A percentile compares a stretch with the other conserved stretches of the same genome.
phyloP scores from a whole-genome alignment of 352 stramenopile genomes.

The Globisporangium takayamanum region DNA sequence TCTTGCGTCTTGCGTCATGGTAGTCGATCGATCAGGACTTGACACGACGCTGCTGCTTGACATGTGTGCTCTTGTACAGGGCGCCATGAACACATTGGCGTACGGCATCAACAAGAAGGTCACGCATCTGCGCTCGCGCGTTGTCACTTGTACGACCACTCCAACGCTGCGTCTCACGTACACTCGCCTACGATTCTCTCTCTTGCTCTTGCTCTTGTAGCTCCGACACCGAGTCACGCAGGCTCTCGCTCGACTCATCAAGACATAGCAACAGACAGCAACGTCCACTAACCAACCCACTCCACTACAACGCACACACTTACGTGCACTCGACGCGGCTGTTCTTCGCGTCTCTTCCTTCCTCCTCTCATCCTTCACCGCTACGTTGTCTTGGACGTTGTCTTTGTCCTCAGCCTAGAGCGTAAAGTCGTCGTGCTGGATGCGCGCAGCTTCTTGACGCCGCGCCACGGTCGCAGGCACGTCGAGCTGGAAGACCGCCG shows the following conservation, averaged over 20 bases:
- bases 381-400: too few relatives aligned
- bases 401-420: constrained; percentile 4
- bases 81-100: constrained; percentile 44
- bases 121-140: neutral
- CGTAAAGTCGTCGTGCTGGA: constrained; percentile 21
- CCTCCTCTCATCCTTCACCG: neutral
- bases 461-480: constrained; percentile 34
- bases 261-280: neutral
- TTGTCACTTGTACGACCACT: neutral
- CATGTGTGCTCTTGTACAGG: constrained; percentile 18
- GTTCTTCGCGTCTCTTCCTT: neutral
- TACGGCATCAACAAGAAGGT: constrained; percentile 71
- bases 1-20: too few relatives aligned
- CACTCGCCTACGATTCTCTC: neutral
- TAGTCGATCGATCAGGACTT: too few relatives aligned
- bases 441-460: constrained; percentile 26
- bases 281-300: neutral
- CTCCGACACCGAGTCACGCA: constrained; percentile 10
- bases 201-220: constrained; percentile 1
- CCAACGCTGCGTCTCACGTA: neutral
- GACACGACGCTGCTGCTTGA: neutral
- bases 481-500: constrained; percentile 31
- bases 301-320: neutral
- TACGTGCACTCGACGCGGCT: neutral
- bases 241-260: neutral